Percentiles rank a stretch among this genome's conserved stretches.
Conservation (phyloP, 495 filamentous ascomycete species). For the Penicillium argentinense region DNA sequence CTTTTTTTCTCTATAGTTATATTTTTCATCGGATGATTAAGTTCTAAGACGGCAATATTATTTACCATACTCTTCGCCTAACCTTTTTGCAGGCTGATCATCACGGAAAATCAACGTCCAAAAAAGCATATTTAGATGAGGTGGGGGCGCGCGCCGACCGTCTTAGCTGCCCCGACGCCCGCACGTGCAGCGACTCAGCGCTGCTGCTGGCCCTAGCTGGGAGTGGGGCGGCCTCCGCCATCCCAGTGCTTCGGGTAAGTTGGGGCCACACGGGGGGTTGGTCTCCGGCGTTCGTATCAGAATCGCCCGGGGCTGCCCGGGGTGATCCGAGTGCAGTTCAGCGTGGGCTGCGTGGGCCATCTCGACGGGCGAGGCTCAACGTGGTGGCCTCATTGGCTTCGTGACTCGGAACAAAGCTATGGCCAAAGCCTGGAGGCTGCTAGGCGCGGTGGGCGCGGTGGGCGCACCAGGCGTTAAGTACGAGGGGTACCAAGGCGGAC, state of each 20-base stretch:
- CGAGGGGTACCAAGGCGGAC: neutral
- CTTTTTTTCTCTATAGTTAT: neutral
- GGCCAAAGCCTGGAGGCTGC: neutral
- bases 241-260: neutral
- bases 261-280: no score
- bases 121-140: conserved; percentile 6
- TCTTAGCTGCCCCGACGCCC: conserved; percentile 8
- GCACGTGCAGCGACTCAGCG: conserved; percentile 19
- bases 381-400: conserved; percentile 14
- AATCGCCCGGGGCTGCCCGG: neutral
- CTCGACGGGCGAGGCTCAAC: conserved; percentile 3
- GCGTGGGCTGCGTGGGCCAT: neutral
- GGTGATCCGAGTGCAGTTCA: conserved; percentile 1
- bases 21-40: no score
- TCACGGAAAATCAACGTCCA: conserved; percentile 8
- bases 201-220: neutral
- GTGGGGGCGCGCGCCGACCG: conserved; percentile 12
- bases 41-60: no score
- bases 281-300: neutral
- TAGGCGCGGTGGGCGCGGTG: neutral
- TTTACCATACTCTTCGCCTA: neutral
- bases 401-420: neutral
- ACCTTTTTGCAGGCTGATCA: no score
- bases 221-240: conserved; percentile 4
- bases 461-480: neutral